These are phyloP conservation scores for Cucumis hystrix DNA, from an alignment of 306 rosid species.

Conservation along the genomic window DNA sequence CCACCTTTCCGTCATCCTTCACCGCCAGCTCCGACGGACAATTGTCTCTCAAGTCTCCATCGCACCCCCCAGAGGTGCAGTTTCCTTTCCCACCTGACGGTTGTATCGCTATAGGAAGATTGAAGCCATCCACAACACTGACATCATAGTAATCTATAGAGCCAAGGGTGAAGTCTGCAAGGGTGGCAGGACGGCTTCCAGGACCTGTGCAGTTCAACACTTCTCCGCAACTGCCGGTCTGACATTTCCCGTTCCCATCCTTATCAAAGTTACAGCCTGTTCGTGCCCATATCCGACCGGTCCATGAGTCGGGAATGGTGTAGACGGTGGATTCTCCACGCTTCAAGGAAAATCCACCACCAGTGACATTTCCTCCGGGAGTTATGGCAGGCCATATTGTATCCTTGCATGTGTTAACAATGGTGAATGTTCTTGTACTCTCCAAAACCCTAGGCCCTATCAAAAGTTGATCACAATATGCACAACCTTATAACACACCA, in stretches of 20 bases:
- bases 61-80: not conserved
- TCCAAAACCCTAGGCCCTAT: not conserved
- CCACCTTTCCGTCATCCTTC: constrained; percentile 15
- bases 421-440: constrained; percentile 4
- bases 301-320: not conserved
- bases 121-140: constrained; percentile 61
- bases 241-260: constrained; percentile 37
- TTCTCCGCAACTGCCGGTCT: constrained; percentile 44
- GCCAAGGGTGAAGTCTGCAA: constrained; percentile 44
- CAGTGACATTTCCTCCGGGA: constrained; percentile 27
- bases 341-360: constrained; percentile 25
- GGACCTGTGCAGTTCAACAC: constrained; percentile 36
- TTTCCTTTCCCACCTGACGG: constrained; percentile 9
- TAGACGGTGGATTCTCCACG: not conserved
- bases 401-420: constrained; percentile 47
- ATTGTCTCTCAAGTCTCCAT: constrained; percentile 36
- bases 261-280: constrained; percentile 51
- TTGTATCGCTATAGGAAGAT: constrained; percentile 38
- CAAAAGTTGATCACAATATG: too few relatives aligned
- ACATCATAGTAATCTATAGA: constrained; percentile 39
- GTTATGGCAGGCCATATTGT: constrained; percentile 54
- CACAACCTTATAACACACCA: not conserved
- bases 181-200: constrained; percentile 30
- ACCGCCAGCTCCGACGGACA: constrained; percentile 25
- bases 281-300: constrained; percentile 50